Evolutionary conservation across 1,284 basidiomycete genomes (phyloP).

Genomic region (Leccinum huronense): DNA sequence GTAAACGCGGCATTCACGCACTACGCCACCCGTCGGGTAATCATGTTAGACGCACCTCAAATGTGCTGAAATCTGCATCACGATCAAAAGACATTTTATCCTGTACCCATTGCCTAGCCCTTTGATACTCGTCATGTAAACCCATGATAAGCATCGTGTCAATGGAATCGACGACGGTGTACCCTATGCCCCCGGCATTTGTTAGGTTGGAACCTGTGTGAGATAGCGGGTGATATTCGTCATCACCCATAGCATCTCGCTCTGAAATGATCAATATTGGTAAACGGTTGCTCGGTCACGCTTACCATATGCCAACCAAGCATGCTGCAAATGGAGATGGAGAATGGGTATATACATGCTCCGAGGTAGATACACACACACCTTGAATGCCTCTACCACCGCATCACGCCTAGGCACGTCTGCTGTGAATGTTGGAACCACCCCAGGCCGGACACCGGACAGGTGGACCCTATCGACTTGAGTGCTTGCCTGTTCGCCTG

Average conservation of each 20-base stretch:
- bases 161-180: constrained; percentile 79
- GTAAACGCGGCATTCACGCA: constrained; percentile 10
- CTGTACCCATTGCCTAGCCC: constrained; percentile 79
- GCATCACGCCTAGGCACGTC: constrained; percentile 67
- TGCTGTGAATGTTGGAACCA: constrained; percentile 37
- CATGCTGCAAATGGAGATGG: constrained; percentile 51
- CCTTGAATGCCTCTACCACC: constrained; percentile 75
- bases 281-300: constrained; percentile 16
- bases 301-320: constrained; percentile 77
- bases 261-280: constrained; percentile 49
- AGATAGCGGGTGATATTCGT: constrained; percentile 86
- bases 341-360: constrained; percentile 7
- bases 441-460: constrained; percentile 24
- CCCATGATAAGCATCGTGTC: constrained; percentile 90
- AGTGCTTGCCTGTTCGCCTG: constrained; percentile 5
- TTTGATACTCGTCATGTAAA: constrained; percentile 72
- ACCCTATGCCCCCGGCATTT: constrained; percentile 76
- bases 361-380: constrained; percentile 36
- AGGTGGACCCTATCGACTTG: constrained; percentile 14
- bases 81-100: constrained; percentile 73
- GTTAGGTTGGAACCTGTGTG: constrained; percentile 76
- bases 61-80: constrained; percentile 84
- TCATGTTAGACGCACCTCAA: constrained; percentile 64
- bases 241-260: constrained; percentile 82
- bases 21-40: background rate